Evolutionary conservation across 352 stramenopile species (phyloP), one percentile per base, ranked within the genome.

Genomic region (Globisporangium irregulare): DNA sequence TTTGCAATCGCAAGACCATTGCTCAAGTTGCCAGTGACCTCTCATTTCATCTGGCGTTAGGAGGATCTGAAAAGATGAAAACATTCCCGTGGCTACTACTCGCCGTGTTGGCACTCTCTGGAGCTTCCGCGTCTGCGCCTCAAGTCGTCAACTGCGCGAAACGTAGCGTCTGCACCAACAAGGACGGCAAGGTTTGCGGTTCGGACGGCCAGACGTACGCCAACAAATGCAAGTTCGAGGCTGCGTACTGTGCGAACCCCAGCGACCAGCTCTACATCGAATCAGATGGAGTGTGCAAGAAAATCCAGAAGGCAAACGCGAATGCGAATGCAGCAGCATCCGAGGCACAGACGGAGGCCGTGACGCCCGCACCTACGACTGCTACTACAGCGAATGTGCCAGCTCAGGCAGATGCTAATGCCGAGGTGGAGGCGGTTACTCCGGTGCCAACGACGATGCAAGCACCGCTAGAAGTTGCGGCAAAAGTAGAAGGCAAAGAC

Each of bases 121-220:
- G 57, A 25, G 12, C 20, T 6, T 14, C 25, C n/a, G 58, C 46
- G 0, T 15, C 15, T 4, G 4, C 57, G 5, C 2, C 9, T 3
- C n/a, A 46, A 8, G 25, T 62, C 22, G 48, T 48, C 15, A 18
- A 70, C 38, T 70, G 65, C 8, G 58, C 50, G n/a, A 34, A 60
- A 4, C 36, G 20, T 10, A 61, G 59, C 58, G 58, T 38, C 15
- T 84, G 77, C 50, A 56, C 72, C 10, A 65, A 53, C 10, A 58
- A 73, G 34, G 76, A 75, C 59, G 46, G 64, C n/a, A 80, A 81
- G 5, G 77, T 91, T 10, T 91, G 83, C 57, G 81, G 67, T 20
- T 87, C 83, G 10, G 73, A 90, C 62, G 77, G 79, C 32, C 32
- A 73, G 22, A 90, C 83, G 6, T 91, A 89, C 72, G 36, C 41